A percentile compares a stretch with the other conserved stretches of the same genome.
These are phyloP conservation scores for Brasilioporus rufonigricans DNA, from an alignment of 768 basidiomycete genomes.

Conservation along the genomic window DNA sequence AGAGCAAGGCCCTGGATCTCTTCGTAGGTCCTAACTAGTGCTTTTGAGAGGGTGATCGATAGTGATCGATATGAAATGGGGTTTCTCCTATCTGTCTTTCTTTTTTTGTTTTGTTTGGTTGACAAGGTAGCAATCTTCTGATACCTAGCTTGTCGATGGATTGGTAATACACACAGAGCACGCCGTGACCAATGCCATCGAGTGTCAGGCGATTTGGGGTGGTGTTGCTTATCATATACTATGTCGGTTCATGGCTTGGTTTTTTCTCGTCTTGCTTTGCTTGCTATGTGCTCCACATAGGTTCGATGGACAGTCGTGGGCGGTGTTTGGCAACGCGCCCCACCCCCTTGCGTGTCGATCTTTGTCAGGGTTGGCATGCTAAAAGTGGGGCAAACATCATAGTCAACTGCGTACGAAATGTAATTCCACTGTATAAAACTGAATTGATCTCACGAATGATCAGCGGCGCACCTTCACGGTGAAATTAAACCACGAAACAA, in stretches of 20 bases:
- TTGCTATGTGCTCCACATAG: not conserved
- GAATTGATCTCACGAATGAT: not conserved
- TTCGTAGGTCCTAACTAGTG: constrained; percentile 20
- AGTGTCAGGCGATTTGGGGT: not conserved
- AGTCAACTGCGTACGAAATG: not conserved
- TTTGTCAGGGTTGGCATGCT: too few relatives aligned
- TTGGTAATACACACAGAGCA: not conserved
- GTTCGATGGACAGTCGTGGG: not conserved
- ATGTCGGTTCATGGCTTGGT: not conserved
- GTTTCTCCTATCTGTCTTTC: not conserved
- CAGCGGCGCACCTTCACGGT: not conserved
- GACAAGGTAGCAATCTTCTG: not conserved
- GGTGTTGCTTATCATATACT: not conserved
- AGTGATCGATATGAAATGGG: not conserved
- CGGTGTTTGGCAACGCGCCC: not conserved
- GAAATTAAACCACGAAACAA: not conserved
- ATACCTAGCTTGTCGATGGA: not conserved
- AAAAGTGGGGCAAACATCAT: not conserved
- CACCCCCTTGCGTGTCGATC: not conserved
- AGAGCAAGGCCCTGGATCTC: constrained; percentile 25
- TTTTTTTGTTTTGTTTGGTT: not conserved
- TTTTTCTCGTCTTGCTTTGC: not conserved
- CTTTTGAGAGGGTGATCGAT: not conserved
- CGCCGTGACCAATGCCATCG: not conserved
- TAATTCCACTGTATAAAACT: not conserved